phyloP scores from a whole-genome alignment of 208 protist species.

The Trypanosoma mega region DNA sequence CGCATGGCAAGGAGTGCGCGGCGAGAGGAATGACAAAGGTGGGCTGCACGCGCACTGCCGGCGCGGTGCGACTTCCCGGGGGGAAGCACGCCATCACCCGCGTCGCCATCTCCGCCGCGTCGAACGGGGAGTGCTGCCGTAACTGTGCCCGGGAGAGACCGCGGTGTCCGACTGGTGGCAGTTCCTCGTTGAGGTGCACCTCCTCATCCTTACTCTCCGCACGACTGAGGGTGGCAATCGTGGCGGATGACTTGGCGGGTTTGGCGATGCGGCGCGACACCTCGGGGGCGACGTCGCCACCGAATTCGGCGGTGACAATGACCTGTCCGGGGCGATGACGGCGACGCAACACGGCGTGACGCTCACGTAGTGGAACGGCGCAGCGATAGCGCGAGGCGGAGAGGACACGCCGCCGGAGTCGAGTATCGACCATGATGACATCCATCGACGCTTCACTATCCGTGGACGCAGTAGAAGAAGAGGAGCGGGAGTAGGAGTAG shows the following conservation, averaged over 20 bases:
- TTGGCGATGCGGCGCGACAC: slow-evolving; percentile 14
- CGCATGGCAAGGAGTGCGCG: slow-evolving; percentile 12
- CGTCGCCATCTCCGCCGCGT: slow-evolving; percentile 19
- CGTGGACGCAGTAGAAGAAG: too few species aligned
- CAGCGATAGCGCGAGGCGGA: slow-evolving; percentile 8
- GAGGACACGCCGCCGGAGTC: slow-evolving; percentile 7
- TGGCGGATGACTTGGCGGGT: too few species aligned
- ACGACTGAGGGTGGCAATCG: too few species aligned
- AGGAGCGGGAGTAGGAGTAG: too few species aligned
- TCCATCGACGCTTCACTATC: too few species aligned
- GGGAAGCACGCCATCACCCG: slow-evolving; percentile 51
- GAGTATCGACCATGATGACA: too few species aligned
- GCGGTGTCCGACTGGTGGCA: slow-evolving; percentile 21
- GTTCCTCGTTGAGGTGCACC: not conserved
- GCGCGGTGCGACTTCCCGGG: slow-evolving; percentile 26
- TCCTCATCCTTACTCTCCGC: slow-evolving; percentile 9
- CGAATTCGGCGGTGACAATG: not conserved
- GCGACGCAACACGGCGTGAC: slow-evolving; percentile 1
- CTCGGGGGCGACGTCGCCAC: slow-evolving; percentile 10
- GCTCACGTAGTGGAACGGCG: not conserved
- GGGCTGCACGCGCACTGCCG: slow-evolving; percentile 9
- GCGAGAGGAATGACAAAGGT: slow-evolving; percentile 28
- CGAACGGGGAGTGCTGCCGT: not conserved
- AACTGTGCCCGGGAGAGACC: not conserved
- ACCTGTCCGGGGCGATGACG: not conserved